A percentile compares a stretch with the other conserved stretches of the same genome.
Evolutionary conservation across 257 asterid genomes (phyloP).

Genomic region (Solanum tacnaense): DNA sequence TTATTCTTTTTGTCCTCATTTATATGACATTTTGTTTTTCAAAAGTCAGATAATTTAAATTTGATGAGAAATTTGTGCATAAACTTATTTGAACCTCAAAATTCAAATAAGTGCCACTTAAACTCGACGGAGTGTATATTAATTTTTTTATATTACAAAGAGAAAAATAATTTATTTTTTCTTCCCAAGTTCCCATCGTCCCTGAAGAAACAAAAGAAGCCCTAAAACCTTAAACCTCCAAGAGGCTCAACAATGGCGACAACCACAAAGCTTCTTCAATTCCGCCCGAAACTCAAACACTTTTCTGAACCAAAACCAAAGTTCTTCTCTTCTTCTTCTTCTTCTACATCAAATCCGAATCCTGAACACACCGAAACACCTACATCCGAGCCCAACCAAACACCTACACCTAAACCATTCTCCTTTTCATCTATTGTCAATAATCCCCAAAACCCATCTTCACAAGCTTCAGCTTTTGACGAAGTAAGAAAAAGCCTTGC

Average conservation of each 20-base stretch:
- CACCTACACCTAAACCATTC: neutral
- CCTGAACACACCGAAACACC: neutral
- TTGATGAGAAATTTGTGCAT: fast-evolving
- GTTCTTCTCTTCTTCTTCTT: neutral
- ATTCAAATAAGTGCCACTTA: fast-evolving
- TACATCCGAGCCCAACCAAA: neutral
- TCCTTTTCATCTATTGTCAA: neutral
- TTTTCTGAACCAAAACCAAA: neutral
- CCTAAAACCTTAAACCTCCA: neutral
- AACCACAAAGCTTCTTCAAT: neutral
- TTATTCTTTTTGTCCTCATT: fast-evolving
- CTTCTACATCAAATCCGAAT: neutral
- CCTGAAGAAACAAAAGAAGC: neutral
- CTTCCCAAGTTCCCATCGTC: neutral
- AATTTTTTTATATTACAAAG: neutral
- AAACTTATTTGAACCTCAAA: no score
- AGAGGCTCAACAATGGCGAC: neutral
- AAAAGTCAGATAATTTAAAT: no score
- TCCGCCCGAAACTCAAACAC: neutral
- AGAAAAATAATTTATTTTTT: neutral
- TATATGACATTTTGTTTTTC: neutral
- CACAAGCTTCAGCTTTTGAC: neutral
- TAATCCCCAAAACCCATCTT: neutral
- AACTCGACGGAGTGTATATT: no score
- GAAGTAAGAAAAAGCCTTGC: constrained; percentile 5